Conservation (phyloP, 2,329 filamentous ascomycete genomes). For the Scolecobasidium constrictum region DNA sequence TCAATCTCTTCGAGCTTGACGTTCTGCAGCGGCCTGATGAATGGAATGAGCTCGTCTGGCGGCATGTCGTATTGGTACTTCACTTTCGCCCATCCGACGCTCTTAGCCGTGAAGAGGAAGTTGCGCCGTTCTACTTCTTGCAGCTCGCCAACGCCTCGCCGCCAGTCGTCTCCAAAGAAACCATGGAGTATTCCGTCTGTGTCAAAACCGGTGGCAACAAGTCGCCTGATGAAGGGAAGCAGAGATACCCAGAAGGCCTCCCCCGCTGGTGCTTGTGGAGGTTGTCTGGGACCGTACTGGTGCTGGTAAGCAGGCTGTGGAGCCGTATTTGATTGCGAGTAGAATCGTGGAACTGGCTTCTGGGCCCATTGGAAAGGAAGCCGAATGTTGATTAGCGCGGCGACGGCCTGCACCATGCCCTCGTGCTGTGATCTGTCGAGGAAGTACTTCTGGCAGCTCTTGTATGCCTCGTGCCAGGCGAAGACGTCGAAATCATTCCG, state of each 20-base stretch:
- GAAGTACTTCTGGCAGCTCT: constrained; percentile 84
- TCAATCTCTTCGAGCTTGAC: constrained; percentile 71
- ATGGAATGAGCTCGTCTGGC: constrained; percentile 74
- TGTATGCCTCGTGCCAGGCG: constrained; percentile 85
- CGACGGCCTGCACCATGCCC: constrained; percentile 72
- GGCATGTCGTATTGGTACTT: constrained; percentile 86
- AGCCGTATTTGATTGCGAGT: constrained; percentile 14
- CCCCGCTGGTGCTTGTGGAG: constrained; percentile 12
- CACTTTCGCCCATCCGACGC: constrained; percentile 76
- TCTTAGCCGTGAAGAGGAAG: constrained; percentile 91
- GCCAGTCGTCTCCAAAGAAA: constrained; percentile 95
- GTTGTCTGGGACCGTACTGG: not conserved
- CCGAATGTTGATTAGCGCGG: constrained; percentile 83
- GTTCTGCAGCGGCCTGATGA: constrained; percentile 70
- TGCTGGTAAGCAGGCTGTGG: constrained; percentile 11
- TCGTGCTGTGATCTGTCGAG: constrained; percentile 83
- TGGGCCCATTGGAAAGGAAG: constrained; percentile 68
- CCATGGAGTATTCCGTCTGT: constrained; percentile 77
- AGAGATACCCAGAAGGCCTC: constrained; percentile 47
- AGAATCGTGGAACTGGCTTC: constrained; percentile 33
- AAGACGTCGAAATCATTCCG: constrained; percentile 63
- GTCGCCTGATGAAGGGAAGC: constrained; percentile 78
- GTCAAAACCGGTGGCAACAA: constrained; percentile 88
- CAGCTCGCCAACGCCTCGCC: constrained; percentile 64
- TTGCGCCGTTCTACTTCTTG: constrained; percentile 87